phyloP scores from a whole-genome alignment of 352 stramenopile genomes.

The Phytophthora sp. region DNA sequence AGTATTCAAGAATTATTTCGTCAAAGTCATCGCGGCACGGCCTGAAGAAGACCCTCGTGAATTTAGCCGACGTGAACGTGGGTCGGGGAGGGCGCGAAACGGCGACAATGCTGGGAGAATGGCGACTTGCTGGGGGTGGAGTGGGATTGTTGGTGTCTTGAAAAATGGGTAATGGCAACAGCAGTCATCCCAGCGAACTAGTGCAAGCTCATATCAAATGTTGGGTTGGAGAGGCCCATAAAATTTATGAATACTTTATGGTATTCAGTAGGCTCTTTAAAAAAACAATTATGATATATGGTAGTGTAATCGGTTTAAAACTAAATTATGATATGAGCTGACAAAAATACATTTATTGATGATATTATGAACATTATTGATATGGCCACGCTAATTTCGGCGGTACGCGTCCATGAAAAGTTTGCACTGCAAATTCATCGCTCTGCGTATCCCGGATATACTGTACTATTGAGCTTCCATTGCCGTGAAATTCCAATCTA shows the following conservation, averaged over 20 bases:
- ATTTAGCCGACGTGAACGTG: constrained; percentile 4
- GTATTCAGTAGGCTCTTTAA: not conserved
- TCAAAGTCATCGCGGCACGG: constrained; percentile 16
- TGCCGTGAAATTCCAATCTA: constrained; percentile 35
- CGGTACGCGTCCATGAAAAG: too few species aligned
- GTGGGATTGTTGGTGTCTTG: not conserved
- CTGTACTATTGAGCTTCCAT: constrained; percentile 28
- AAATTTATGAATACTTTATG: not conserved
- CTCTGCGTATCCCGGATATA: too few species aligned
- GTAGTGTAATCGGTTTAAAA: too few species aligned
- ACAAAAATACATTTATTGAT: constrained; percentile 5
- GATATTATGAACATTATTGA: constrained; percentile 6
- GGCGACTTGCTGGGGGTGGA: not conserved
- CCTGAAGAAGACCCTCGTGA: constrained; percentile 11
- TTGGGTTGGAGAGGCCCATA: not conserved
- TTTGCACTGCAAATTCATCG: too few species aligned
- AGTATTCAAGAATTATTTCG: constrained; percentile 21
- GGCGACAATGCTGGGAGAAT: constrained; percentile 5
- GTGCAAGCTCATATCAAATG: not conserved
- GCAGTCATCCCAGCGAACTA: not conserved
- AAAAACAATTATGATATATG: too few species aligned
- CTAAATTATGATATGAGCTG: constrained; percentile 7
- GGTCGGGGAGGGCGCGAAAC: not conserved
- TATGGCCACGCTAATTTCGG: constrained; percentile 11
- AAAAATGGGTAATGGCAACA: not conserved